A percentile compares a stretch with the other conserved stretches of the same genome.
These are phyloP conservation scores for Hirsutella thompsonii DNA, from an alignment of 2,329 filamentous ascomycete species.

Conservation along the genomic window DNA sequence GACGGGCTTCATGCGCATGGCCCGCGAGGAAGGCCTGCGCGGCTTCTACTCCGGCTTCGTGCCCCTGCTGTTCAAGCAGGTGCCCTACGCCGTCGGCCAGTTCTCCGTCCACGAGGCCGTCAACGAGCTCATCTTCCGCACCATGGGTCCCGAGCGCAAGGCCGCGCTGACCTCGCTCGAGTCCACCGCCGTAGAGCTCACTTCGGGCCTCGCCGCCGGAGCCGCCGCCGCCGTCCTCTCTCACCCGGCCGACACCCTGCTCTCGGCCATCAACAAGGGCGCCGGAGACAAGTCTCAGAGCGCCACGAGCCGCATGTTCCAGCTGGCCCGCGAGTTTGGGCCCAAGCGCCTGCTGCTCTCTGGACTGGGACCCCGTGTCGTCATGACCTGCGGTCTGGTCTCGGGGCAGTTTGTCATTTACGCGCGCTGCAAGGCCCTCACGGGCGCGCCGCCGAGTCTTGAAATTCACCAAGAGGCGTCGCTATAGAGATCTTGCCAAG, in stretches of 20 bases:
- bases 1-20: constrained; percentile 62
- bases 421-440: constrained; percentile 38
- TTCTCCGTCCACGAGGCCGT: constrained; percentile 90
- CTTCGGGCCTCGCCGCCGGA: constrained; percentile 76
- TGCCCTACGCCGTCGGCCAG: constrained; percentile 89
- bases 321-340: constrained; percentile 37
- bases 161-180: constrained; percentile 53
- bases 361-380: constrained; percentile 34
- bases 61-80: constrained; percentile 75
- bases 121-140: constrained; percentile 60
- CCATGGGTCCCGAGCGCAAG: constrained; percentile 55
- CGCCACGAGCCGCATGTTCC: constrained; percentile 36
- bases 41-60: constrained; percentile 91
- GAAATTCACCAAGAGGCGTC: constrained; percentile 38
- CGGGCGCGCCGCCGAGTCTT: constrained; percentile 35
- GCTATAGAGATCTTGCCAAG: too few relatives aligned
- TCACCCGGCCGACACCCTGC: constrained; percentile 65
- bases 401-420: constrained; percentile 43
- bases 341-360: constrained; percentile 32
- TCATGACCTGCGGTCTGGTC: constrained; percentile 41
- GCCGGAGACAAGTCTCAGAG: constrained; percentile 34
- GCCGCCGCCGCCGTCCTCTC: constrained; percentile 81
- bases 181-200: constrained; percentile 73
- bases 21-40: constrained; percentile 60
- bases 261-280: constrained; percentile 43